Percentiles rank a stretch among this genome's conserved stretches.
Conservation (phyloP, 2,329 filamentous ascomycete species). For the Pezicula rhizophila region DNA sequence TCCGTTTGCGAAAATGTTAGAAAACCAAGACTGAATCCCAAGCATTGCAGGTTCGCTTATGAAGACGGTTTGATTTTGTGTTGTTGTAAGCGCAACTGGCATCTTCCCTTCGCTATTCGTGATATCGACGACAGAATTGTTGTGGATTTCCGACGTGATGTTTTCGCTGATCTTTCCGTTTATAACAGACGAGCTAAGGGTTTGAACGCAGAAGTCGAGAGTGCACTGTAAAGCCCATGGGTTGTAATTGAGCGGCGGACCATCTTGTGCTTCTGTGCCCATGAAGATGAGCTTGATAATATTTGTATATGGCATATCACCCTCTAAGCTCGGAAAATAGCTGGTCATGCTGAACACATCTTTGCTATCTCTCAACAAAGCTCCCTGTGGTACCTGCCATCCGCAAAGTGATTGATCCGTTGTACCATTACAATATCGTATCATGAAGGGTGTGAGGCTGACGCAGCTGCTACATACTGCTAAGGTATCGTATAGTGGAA, state of each 20-base stretch:
- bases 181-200: neutral
- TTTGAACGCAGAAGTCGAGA: neutral
- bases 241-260: neutral
- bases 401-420: neutral
- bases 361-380: neutral
- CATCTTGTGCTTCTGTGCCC: neutral
- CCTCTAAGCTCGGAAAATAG: neutral
- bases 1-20: neutral
- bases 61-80: neutral
- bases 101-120: neutral
- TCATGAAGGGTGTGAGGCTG: neutral
- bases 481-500: neutral
- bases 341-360: slow-evolving; percentile 2
- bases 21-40: slow-evolving; percentile 2
- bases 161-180: slow-evolving; percentile 1
- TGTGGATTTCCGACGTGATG: neutral
- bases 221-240: neutral
- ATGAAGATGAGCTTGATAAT: slow-evolving; percentile 1
- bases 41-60: slow-evolving; percentile 1
- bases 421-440: neutral
- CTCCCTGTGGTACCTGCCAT: slow-evolving; percentile 1
- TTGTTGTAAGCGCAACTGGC: neutral
- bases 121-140: slow-evolving; percentile 1
- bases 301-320: neutral
- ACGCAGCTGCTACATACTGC: neutral